Conservation (phyloP, 140 eudicot species). For the Bidens hawaiensis region DNA sequence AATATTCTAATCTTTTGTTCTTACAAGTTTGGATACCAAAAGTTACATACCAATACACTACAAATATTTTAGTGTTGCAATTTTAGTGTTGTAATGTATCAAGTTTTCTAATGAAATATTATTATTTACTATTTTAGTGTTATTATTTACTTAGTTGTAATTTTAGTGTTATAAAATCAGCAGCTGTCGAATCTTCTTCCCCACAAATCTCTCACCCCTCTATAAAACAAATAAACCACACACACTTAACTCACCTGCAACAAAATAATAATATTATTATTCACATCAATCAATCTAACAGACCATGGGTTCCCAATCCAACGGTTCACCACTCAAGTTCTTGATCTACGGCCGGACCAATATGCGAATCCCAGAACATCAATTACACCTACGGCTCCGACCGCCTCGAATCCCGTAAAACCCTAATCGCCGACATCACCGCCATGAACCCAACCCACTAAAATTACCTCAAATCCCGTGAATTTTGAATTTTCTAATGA, state of each 20-base stretch:
- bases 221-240: background rate
- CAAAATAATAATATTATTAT: background rate
- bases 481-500: too few species aligned
- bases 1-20: too few species aligned
- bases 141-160: too few species aligned
- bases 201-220: background rate
- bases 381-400: constrained; percentile 43
- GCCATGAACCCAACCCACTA: constrained; percentile 39
- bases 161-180: too few species aligned
- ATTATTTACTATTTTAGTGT: too few species aligned
- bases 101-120: too few species aligned
- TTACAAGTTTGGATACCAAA: too few species aligned
- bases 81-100: too few species aligned
- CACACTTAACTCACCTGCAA: background rate
- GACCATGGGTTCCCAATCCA: constrained; percentile 30
- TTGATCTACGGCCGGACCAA: constrained; percentile 49
- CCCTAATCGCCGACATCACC: constrained; percentile 32
- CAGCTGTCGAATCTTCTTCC: too few species aligned
- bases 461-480: too few species aligned
- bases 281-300: background rate
- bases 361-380: constrained; percentile 36
- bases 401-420: constrained; percentile 40
- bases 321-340: constrained; percentile 33
- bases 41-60: too few species aligned
- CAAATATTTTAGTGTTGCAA: too few species aligned